Evolutionary conservation across 345 rosid genomes (phyloP), one percentile per base, ranked within the genome.

Genomic region (Moricandia arvensis): DNA sequence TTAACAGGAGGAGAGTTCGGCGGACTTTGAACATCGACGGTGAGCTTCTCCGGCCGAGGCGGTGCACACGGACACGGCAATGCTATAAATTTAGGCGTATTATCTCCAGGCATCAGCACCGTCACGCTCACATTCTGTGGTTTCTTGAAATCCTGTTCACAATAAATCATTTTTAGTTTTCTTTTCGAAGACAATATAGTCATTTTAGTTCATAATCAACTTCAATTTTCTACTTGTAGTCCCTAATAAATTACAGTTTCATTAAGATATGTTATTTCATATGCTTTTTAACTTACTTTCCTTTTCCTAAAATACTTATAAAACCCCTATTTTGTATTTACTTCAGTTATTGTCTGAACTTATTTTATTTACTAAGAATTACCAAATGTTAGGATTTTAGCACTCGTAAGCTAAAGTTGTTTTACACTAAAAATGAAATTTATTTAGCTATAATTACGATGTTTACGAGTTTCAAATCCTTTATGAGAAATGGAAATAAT

Each of bases 71-170:
- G 97, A 72, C 97, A 88, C 35, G 98, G 98, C 84, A 93, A 82
- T 81, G 98, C 98, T 76, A 93, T 88, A 57, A 93, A 93, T 73
- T 88, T 93, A 0, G 98, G 89, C n/a, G 89, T 80, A 53, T 74
- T 66, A 65, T 93, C 98, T 59, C 98, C 98, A 0, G 98, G 97
- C 98, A 93, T 93, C 71, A 93, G 8, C 0, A 93, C 98, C 41
- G 97, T 87, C 78, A 93, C 74, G 80, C 97, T 93, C 72, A 80
- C 75, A 71, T 74, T 74, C 29, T 75, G 80, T 0, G 68, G 79
- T 66, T 81, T 82, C 87, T 86, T 86, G 72, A 73, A 60, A 67
- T 83, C 89, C 97, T 91, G 76, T 59, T 69, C 57, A 76, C 1
- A 29, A 21, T 7, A 34, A 21, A 1, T 21, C 24, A 21, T 21